These are phyloP conservation scores for Metschnikowia gelsemii DNA, from an alignment of 805 yeast genomes.

Conservation along the genomic window DNA sequence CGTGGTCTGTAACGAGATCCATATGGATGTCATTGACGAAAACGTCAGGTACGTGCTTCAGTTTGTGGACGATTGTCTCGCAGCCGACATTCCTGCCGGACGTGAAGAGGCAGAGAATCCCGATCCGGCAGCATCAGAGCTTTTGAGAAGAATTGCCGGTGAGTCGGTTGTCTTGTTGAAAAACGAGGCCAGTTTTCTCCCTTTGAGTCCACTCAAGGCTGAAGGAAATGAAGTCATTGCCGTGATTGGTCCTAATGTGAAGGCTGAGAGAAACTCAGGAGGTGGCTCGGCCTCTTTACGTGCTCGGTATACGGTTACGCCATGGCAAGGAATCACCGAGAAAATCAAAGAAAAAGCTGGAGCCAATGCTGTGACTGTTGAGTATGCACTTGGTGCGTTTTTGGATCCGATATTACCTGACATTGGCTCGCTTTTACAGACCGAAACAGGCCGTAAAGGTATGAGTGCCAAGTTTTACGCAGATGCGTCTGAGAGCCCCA, in stretches of 20 bases:
- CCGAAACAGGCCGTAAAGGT: conserved; percentile 29
- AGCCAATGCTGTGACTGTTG: conserved; percentile 17
- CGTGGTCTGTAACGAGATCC: conserved; percentile 42
- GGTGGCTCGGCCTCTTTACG: conserved; percentile 64
- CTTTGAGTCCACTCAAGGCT: conserved; percentile 30
- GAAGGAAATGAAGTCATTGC: conserved; percentile 40
- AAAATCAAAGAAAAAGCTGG: conserved; percentile 25
- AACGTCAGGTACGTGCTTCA: conserved; percentile 49
- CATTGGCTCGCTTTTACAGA: conserved; percentile 24
- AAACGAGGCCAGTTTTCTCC: conserved; percentile 49
- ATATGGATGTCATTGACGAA: conserved; percentile 42
- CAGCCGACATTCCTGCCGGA: conserved; percentile 41
- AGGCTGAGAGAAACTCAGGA: conserved; percentile 49
- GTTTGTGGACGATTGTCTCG: conserved; percentile 44
- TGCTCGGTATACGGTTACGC: conserved; percentile 51
- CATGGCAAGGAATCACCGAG: conserved; percentile 45
- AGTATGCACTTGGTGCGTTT: conserved; percentile 34
- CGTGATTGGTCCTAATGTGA: conserved; percentile 62
- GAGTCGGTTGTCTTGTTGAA: conserved; percentile 58
- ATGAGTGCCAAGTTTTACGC: conserved; percentile 27
- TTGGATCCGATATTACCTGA: conserved; percentile 35
- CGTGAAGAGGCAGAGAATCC: conserved; percentile 28
- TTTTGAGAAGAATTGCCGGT: conserved; percentile 16
- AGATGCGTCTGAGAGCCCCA: conserved; percentile 27
- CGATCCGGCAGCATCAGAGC: conserved; percentile 17